Evolutionary conservation across 805 yeast species (phyloP), one percentile per base, ranked within the genome.

Genomic region (Cephaloascus albidus): DNA sequence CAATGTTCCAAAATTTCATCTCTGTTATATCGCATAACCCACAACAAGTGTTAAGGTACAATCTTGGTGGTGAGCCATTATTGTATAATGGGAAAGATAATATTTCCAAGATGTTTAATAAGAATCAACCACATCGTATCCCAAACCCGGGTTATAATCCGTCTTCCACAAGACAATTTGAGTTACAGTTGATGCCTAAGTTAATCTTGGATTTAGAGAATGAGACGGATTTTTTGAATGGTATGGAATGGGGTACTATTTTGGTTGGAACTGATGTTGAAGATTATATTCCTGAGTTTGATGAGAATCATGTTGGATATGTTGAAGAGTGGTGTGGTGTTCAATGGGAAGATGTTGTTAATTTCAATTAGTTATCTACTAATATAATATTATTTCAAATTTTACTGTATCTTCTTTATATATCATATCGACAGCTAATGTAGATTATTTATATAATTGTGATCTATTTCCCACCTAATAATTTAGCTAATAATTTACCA

Each of bases 191-290:
- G 40, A 90, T 90, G 97, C 98, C 98, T 2, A 86, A 86, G 55
- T 76, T 88, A 39, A 90, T 93, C 39, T 67, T 85, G 38, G 90
- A 86, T 51, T 67, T 93, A 35, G 97, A 90, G 54, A 68, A 66
- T 34, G 58, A 62, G 48, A 52, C 57, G 41, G 70, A 58, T 50
- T 63, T 84, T 2, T 50, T 72, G 34, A 76, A 76, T 28, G 97
- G 97, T 10, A 90, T 90, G 95, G 94, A 90, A 45, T 93, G 98
- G 98, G 97, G 97, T 1, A 85, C 97, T 0, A 84, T 93, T 23
- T 63, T 86, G 19, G 84, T 90, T 2, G 85, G 80, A 33, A 85
- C 96, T 0, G 88, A 85, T 48, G 58, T 61, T 5, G 80, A 76
- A 46, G 94, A 85, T 53, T 76, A 64, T 44, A 59, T 67, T 14